These are phyloP conservation scores for Juglanconis juglandina DNA, from an alignment of 2,329 filamentous ascomycete species.

Conservation along the genomic window DNA sequence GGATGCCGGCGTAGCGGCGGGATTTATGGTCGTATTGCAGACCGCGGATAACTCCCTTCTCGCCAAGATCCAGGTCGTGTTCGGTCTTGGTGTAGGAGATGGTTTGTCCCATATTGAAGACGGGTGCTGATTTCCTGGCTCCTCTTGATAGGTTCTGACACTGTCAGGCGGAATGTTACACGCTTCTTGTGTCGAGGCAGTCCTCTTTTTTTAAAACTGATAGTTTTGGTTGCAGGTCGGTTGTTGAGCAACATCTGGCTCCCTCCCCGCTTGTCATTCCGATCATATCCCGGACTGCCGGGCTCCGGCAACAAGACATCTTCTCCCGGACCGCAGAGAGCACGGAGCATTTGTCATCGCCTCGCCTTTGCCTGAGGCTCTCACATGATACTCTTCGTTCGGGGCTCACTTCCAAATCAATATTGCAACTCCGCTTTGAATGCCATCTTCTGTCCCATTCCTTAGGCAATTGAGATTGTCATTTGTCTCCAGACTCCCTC, in stretches of 20 bases:
- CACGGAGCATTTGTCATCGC: neutral
- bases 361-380: neutral
- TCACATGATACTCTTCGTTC: no score
- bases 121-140: neutral
- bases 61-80: constrained; percentile 24
- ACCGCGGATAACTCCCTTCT: constrained; percentile 29
- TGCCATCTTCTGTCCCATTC: no score
- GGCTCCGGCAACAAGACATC: neutral
- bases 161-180: no score
- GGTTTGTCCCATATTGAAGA: constrained; percentile 24
- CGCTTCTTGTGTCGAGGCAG: neutral
- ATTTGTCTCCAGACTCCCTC: no score
- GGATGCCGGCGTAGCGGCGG: constrained; percentile 32
- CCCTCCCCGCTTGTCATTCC: neutral
- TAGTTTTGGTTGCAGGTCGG: neutral
- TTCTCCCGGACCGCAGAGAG: neutral
- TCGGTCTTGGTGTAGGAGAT: constrained; percentile 26
- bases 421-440: no score
- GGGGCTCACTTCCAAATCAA: no score
- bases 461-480: no score
- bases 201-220: neutral
- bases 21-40: constrained; percentile 33
- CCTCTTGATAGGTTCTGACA: no score
- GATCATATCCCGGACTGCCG: neutral
- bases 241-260: neutral